Base-by-base conservation (phyloP, 345 rosid species). In the Citrus cavaleriei region DNA sequence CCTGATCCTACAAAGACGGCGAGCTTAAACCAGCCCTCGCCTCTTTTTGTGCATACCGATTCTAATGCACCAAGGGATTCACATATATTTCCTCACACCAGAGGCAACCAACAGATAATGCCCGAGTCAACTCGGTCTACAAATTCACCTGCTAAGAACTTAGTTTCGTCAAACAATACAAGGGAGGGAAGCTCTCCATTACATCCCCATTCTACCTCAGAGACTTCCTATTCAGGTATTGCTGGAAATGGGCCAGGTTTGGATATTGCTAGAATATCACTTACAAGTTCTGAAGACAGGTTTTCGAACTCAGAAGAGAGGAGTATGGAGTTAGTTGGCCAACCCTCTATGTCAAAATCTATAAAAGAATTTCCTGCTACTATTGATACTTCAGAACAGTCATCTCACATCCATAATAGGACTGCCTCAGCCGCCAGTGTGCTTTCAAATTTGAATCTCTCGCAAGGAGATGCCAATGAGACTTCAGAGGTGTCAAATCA, bases 1-100 rank as follows among this genome's bases (percentile, higher is more conserved):
- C 96, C 96, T 67, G 98, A 93, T 87, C 93, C 96, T 21, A 68
- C 76, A 61, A 90, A 88, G 80, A 83, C 92, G 35, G 76, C 78
- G 70, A 85, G 87, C 84, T 84, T 88, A 78, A 87, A 86, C 80
- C 94, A 91, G 87, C 84, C 87, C 16, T 86, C 81, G 9, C 92
- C 91, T 40, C 89, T 90, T 70, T 86, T 88, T 73, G 77, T 84
- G 70, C 89, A 87, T 71, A 79, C 87, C 12, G 92, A 92, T 63
- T 87, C 93, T 80, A 75, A 76, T 73, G 77, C 84, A 30, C 76
- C 80, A 40, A 78, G 72, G 67, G 89, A 81, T 66, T 74, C 87
- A 34, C 70, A 72, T 77, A 73, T 42, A 82, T 79, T 76, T 80
- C 68, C 87, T 66, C 87, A 70, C 78, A 54, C 78, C 30, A 81